Percentiles rank a stretch among this genome's conserved stretches.
These are phyloP conservation scores for Neurospora sp. DNA, from an alignment of 495 filamentous ascomycete genomes.

Conservation along the genomic window DNA sequence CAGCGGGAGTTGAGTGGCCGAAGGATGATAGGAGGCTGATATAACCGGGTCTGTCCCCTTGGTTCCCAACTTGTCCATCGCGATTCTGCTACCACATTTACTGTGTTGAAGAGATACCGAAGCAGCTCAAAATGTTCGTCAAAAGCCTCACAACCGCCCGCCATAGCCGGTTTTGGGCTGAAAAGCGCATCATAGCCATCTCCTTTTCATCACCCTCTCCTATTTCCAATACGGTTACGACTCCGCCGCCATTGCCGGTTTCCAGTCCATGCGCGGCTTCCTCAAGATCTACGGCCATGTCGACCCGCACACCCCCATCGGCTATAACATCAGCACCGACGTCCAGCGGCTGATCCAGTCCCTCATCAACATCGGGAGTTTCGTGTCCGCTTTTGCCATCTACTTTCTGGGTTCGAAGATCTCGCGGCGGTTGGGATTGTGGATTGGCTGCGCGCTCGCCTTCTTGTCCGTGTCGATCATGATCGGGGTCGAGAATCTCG, in stretches of 20 bases:
- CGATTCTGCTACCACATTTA: background rate
- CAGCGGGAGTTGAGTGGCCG: background rate
- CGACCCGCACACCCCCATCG: slow-evolving; percentile 22
- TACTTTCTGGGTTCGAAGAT: slow-evolving; percentile 33
- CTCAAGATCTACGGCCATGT: slow-evolving; percentile 36
- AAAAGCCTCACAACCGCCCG: background rate
- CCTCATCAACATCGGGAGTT: slow-evolving; percentile 32
- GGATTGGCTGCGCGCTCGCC: slow-evolving; percentile 30
- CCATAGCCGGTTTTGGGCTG: slow-evolving; percentile 9
- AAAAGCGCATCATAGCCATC: slow-evolving; percentile 21
- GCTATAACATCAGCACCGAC: slow-evolving; percentile 25
- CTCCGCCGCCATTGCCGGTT: slow-evolving; percentile 28
- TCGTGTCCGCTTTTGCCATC: slow-evolving; percentile 26
- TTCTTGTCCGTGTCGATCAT: slow-evolving; percentile 31
- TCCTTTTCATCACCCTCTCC: slow-evolving; percentile 21
- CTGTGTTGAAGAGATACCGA: background rate
- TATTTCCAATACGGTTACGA: slow-evolving; percentile 37
- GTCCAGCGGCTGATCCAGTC: slow-evolving; percentile 34
- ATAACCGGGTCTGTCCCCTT: background rate
- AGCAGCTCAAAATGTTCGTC: background rate
- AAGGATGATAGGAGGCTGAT: background rate
- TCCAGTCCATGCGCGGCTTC: slow-evolving; percentile 39
- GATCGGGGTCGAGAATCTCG: slow-evolving; percentile 30
- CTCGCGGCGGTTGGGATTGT: slow-evolving; percentile 35
- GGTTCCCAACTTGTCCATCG: background rate